These are phyloP conservation scores for Paraglomus brasilianum DNA, from an alignment of 192 early-diverging fungal genomes.

Conservation along the genomic window DNA sequence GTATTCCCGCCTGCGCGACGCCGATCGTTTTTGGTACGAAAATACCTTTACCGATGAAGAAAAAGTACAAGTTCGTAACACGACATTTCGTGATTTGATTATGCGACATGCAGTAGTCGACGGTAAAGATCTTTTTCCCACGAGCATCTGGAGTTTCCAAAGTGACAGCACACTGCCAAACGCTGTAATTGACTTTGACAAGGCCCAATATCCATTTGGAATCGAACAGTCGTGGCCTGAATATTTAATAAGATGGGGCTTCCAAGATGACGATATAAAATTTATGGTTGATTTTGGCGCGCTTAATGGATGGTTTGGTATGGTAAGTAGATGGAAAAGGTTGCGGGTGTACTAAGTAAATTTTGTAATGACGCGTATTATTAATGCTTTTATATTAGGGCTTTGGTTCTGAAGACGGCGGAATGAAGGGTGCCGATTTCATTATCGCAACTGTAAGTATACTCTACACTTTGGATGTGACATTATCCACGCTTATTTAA, in stretches of 20 bases:
- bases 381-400: neutral
- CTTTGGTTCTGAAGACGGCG: slow-evolving; percentile 7
- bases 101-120: neutral
- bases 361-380: neutral
- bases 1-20: slow-evolving; percentile 46
- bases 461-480: neutral
- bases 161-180: too few species aligned
- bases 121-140: neutral
- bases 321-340: slow-evolving; percentile 4
- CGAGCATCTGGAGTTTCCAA: slow-evolving; percentile 17
- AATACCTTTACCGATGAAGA: slow-evolving; percentile 42
- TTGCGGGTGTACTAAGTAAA: too few species aligned
- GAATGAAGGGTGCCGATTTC: slow-evolving; percentile 20
- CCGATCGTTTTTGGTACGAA: slow-evolving; percentile 56
- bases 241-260: neutral
- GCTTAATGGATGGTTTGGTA: slow-evolving; percentile 15
- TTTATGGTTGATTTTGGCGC: neutral
- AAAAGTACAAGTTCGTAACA: slow-evolving; percentile 6
- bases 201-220: too few species aligned
- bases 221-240: neutral
- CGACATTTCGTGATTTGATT: slow-evolving; percentile 31
- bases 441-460: slow-evolving; percentile 11
- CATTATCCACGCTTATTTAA: too few species aligned
- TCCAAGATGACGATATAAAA: neutral
- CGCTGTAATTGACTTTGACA: too few species aligned